A percentile compares a stretch with the other conserved stretches of the same genome.
phyloP scores from a whole-genome alignment of 2,329 filamentous ascomycete genomes.

The Alternaria consortialis region DNA sequence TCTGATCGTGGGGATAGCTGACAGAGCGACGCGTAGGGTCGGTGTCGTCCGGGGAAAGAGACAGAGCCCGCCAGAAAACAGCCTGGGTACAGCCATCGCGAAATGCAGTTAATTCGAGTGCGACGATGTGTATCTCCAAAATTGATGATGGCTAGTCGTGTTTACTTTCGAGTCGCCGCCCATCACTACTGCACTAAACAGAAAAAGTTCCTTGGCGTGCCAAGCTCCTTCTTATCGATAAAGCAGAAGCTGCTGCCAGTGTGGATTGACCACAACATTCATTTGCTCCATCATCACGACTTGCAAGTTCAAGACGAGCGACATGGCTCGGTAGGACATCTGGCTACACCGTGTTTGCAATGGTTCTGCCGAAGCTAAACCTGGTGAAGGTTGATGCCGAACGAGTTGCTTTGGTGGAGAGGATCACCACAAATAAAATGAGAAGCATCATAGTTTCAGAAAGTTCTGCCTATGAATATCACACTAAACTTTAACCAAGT shows the following conservation, averaged over 20 bases:
- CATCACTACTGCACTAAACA: not conserved
- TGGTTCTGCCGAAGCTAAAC: not conserved
- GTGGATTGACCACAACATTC: not conserved
- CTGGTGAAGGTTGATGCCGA: not conserved
- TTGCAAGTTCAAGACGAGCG: not conserved
- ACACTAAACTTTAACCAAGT: not conserved
- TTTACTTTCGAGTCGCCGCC: not conserved
- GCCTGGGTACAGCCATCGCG: conserved; percentile 28
- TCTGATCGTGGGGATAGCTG: conserved; percentile 18
- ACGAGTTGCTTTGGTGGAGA: not conserved
- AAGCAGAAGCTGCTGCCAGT: not conserved
- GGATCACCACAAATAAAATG: not conserved
- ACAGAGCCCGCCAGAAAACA: conserved; percentile 17
- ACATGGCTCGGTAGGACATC: not conserved
- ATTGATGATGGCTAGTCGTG: not conserved
- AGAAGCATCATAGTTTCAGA: not conserved
- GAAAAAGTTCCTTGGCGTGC: conserved; percentile 11
- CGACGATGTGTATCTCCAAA: not conserved
- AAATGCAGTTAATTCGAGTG: not conserved
- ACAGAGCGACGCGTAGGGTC: conserved; percentile 17
- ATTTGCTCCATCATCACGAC: not conserved
- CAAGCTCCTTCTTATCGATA: conserved; percentile 13
- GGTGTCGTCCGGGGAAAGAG: conserved; percentile 21
- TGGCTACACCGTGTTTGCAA: not conserved
- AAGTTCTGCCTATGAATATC: not conserved